Base-by-base conservation (phyloP, 352 stramenopile species). In the Blastocystis sp. region DNA sequence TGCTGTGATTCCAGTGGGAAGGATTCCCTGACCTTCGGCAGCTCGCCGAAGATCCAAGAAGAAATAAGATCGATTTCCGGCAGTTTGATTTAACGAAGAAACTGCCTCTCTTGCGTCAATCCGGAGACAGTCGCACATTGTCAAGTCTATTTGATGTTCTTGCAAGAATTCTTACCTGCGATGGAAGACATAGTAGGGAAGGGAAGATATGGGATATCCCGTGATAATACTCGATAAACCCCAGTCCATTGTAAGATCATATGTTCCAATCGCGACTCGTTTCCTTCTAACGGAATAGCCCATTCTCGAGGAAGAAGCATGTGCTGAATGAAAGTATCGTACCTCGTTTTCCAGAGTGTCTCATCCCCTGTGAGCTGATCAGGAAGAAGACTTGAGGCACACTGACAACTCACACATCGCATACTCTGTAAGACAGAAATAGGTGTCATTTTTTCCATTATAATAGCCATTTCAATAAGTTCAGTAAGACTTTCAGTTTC, bases 91-190 rank as follows among this genome's bases (percentile, higher is more conserved):
- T 37, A 79, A 45, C 39, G 68, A 79, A 8, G 41, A 63, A 16
- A 79, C 68, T 11, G 68, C 68, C 53, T 79, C 68, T n/a, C 53
- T 20, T 11, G 68, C 41, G n/a, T 79, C 41, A n/a, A 79, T 56
- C 13, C 43, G 43, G 16, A 79, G 24, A 18, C 6, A 54, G 8
- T 79, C 68, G 11, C 34, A 34, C 1, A 7, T 20, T 20, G 41
- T 30, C 68, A 79, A 53, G 37, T 79, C 68, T 79, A 55, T 0
- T 18, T n/a, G 43, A 62, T 41, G 59, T 11, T 18, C 0, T 7
- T 20, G 34, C 11, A 30, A 37, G 59, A 37, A 30, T 30, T 9
- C 11, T 9, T 30, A 68, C 59, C 59, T 24, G 59, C 20, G 20
- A 68, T 24, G 9, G 20, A 16, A 9, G 20, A 68, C 20, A 68